Conservation (phyloP, 177 flowering plant species). For the Tripterygium wilfordii region DNA sequence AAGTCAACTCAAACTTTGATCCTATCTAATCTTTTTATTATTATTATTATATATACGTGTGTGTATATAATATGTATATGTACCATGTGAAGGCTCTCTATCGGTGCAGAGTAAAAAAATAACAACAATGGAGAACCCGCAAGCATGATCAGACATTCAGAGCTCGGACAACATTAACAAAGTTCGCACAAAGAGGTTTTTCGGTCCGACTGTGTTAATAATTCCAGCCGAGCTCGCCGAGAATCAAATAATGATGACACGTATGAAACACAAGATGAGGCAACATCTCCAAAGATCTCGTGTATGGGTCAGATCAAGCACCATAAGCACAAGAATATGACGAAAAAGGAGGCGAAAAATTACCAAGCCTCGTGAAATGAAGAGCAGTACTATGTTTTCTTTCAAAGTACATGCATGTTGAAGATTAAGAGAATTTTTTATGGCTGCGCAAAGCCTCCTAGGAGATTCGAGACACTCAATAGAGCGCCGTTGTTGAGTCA, state of each 20-base stretch:
- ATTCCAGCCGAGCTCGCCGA: constrained; percentile 52
- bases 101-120: neutral
- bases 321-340: constrained; percentile 26
- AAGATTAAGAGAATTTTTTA: constrained; percentile 19
- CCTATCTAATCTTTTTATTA: no score
- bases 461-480: no score
- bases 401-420: constrained; percentile 4
- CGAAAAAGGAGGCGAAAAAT: neutral
- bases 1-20: no score
- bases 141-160: constrained; percentile 13
- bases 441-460: neutral
- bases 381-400: neutral
- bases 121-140: constrained; percentile 20
- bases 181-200: constrained; percentile 36
- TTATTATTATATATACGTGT: no score
- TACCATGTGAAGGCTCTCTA: no score
- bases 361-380: constrained; percentile 5
- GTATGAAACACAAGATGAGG: constrained; percentile 23
- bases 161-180: constrained; percentile 10
- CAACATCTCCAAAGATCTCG: constrained; percentile 52
- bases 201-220: constrained; percentile 45
- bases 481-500: constrained; percentile 44
- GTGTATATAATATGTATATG: no score
- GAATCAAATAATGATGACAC: constrained; percentile 12
- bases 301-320: constrained; percentile 59